Base-by-base conservation (phyloP, 352 stramenopile species). In the Phytophthora crassamura region DNA sequence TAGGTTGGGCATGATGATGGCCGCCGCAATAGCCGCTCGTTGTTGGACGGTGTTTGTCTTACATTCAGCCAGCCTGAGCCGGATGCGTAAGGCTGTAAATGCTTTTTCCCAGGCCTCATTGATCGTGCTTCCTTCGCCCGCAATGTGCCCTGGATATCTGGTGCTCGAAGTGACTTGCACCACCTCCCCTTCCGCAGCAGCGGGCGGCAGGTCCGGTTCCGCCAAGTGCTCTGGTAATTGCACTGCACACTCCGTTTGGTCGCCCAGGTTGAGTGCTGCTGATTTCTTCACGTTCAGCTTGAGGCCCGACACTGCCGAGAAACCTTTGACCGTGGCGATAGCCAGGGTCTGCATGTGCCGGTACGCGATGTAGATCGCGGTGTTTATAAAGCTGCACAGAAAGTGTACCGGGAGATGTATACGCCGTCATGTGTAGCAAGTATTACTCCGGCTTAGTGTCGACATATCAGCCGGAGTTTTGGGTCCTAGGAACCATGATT, bases 371-470 rank as follows among this genome's bases (percentile, higher is more conserved):
- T 65, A 65, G 2, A 58, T 58, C 1, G 57, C 47, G 3, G 47
- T 53, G 28, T 58, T n/a, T 80, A 80, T 42, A 33, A 36, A 25
- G 72, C 60, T 1, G 69, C 66, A 2, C 72, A 77, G 12, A 41
- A 51, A 16, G 59, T 41, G 7, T 75, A 77, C 54, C 66, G 50
- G 7, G 50, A 58, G 22, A 76, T 32, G 51, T 77, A 8, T 61
- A 41, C 4, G 65, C 62, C 1, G 51, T 67, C 7, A 74, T 83
- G 40, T 88, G 78, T 38, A 64, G 78, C 7, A 51, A 46, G 35
- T 50, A 38, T 1, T 67, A 73, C 14, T 64, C 56, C 3, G 78
- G 76, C 2, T 48, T 88, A 0, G 32, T 69, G 3, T 81, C 72
- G 0, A 60, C 22, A 9, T 70, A 85, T 14, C 53, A 72, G 41